Conservation (phyloP, 176 grass and related monocot species). For the Carex cristatella region DNA sequence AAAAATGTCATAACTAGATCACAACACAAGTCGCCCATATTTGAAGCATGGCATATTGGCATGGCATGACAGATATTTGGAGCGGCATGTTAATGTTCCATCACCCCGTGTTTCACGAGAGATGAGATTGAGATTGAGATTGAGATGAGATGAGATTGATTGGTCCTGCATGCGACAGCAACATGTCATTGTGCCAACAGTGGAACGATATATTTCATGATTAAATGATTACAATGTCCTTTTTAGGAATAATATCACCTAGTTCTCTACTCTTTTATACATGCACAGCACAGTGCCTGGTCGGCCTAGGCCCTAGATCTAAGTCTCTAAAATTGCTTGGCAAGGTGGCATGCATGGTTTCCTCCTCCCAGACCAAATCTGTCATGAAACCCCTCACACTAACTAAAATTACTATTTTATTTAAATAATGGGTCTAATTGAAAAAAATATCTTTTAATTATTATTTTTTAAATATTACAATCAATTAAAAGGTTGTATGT, state of each 20-base stretch:
- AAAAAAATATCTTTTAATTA: not conserved
- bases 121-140: not conserved
- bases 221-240: not conserved
- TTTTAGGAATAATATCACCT: not conserved
- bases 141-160: not conserved
- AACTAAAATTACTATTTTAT: not conserved
- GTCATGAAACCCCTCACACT: not conserved
- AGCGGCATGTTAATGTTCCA: not conserved
- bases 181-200: not conserved
- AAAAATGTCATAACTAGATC: too few relatives aligned
- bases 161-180: not conserved
- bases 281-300: not conserved
- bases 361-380: not conserved
- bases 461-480: not conserved
- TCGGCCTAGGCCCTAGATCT: not conserved
- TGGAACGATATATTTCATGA: not conserved
- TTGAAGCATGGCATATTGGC: not conserved
- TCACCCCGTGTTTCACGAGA: not conserved
- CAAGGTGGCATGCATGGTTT: not conserved
- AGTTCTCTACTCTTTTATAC: not conserved
- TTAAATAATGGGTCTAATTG: not conserved
- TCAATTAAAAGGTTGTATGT: not conserved
- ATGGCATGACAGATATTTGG: not conserved
- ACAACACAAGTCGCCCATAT: not conserved
- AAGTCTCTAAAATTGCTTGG: not conserved